These are phyloP conservation scores for Edaphochlamys debaryana DNA, from an alignment of 139 green algal species.

Conservation along the genomic window DNA sequence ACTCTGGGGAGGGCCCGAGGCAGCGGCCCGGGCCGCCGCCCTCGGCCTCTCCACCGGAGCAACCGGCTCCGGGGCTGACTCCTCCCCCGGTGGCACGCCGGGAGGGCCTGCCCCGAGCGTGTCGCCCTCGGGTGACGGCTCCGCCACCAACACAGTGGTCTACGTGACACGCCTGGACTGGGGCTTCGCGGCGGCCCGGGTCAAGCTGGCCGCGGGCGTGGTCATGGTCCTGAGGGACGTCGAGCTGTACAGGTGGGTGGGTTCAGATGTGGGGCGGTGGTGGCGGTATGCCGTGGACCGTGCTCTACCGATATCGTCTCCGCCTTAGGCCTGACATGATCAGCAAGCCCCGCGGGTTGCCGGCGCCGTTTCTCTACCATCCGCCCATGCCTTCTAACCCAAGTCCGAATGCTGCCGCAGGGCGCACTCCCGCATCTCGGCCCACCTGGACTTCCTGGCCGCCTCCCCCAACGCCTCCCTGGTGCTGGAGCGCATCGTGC, in stretches of 20 bases:
- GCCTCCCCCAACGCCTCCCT: not conserved
- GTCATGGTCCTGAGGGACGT: not conserved
- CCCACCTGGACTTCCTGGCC: slow-evolving; percentile 23
- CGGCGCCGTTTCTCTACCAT: too few relatives aligned
- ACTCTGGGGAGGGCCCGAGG: not conserved
- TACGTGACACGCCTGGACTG: slow-evolving; percentile 11
- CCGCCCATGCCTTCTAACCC: too few relatives aligned
- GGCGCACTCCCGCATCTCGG: not conserved
- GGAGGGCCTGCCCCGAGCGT: too few relatives aligned
- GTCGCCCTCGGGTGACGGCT: too few relatives aligned
- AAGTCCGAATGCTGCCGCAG: too few relatives aligned
- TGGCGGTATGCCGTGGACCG: too few relatives aligned
- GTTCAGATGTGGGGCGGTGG: too few relatives aligned
- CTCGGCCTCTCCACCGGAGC: not conserved
- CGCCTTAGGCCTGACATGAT: too few relatives aligned
- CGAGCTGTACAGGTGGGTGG: too few relatives aligned
- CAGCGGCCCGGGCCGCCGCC: not conserved
- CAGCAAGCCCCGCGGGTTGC: too few relatives aligned
- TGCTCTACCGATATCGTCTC: too few relatives aligned
- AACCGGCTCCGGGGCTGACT: not conserved
- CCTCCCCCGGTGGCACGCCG: not conserved
- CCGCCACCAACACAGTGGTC: not conserved
- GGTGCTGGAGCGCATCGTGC: not conserved
- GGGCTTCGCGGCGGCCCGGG: not conserved
- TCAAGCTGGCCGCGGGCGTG: not conserved